Percentiles rank a stretch among this genome's conserved stretches.
Conservation (phyloP, 768 basidiomycete species). For the Infundibulicybe gibba region DNA sequence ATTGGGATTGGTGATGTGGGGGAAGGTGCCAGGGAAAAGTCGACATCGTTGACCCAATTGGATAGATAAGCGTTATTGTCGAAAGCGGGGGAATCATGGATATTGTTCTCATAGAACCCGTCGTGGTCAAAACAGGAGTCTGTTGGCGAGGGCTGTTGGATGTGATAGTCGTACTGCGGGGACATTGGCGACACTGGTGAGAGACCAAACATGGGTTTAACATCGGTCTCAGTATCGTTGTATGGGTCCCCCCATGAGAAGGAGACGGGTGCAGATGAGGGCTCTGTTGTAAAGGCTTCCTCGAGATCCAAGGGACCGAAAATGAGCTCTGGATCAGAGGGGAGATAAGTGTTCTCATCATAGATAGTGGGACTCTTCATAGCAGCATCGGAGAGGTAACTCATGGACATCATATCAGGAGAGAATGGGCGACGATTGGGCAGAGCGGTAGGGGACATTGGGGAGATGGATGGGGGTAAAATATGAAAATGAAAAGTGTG, state of each 20-base stretch:
- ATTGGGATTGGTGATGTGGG: slow-evolving; percentile 65
- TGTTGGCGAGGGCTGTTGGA: slow-evolving; percentile 36
- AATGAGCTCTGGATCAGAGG: slow-evolving; percentile 47
- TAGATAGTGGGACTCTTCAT: slow-evolving; percentile 25
- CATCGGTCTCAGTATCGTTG: slow-evolving; percentile 33
- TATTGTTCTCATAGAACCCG: slow-evolving; percentile 9
- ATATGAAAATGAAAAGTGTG: slow-evolving; percentile 13
- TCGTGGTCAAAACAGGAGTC: slow-evolving; percentile 6
- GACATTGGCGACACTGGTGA: slow-evolving; percentile 16
- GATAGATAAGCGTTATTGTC: slow-evolving; percentile 46
- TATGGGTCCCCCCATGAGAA: slow-evolving; percentile 32
- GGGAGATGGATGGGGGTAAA: slow-evolving; percentile 20
- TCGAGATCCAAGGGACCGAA: slow-evolving; percentile 61
- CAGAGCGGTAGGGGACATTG: slow-evolving; percentile 35
- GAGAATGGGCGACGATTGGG: slow-evolving; percentile 26
- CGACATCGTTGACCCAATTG: slow-evolving; percentile 65
- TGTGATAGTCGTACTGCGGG: slow-evolving; percentile 28
- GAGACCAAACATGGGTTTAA: slow-evolving; percentile 39
- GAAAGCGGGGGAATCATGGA: slow-evolving; percentile 37
- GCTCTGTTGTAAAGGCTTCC: slow-evolving; percentile 22
- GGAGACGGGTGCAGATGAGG: slow-evolving; percentile 20
- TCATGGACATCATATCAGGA: slow-evolving; percentile 17
- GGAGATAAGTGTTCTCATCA: slow-evolving; percentile 28
- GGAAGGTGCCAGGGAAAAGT: slow-evolving; percentile 26
- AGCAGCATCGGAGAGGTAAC: slow-evolving; percentile 16